Conservation (phyloP, 257 asterid genomes). For the Orobanche coerulescens region DNA sequence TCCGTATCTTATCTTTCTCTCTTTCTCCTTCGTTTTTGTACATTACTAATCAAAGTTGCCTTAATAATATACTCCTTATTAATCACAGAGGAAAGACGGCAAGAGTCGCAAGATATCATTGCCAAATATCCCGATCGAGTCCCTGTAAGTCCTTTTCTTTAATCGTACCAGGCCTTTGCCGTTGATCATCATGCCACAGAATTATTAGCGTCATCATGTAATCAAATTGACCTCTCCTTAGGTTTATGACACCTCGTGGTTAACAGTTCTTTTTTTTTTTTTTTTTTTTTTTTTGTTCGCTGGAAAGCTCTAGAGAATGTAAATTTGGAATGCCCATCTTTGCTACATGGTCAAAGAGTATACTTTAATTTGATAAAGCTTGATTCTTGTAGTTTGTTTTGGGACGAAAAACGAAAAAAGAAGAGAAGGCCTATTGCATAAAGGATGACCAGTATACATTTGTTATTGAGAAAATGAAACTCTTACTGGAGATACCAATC, state of each 20-base stretch:
- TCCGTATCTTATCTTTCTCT: constrained; percentile 17
- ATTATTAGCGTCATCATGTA: background rate
- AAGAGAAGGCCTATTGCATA: background rate
- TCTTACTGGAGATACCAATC: background rate
- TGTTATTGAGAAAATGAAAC: background rate
- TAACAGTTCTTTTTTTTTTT: too few species aligned
- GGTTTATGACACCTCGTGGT: background rate
- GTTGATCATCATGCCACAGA: background rate
- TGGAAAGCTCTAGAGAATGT: too few species aligned
- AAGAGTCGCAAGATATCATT: constrained; percentile 71
- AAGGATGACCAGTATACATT: too few species aligned
- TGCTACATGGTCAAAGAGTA: too few species aligned
- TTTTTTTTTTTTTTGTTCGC: background rate
- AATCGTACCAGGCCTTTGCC: background rate
- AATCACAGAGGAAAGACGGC: constrained; percentile 54
- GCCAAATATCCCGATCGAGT: constrained; percentile 87
- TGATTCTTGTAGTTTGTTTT: background rate
- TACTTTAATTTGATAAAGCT: background rate
- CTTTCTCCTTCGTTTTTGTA: background rate
- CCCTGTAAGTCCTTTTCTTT: constrained; percentile 42
- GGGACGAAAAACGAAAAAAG: background rate
- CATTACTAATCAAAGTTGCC: background rate
- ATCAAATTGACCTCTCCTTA: background rate
- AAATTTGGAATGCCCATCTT: too few species aligned
- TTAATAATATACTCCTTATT: background rate